Base-by-base conservation (phyloP, 352 stramenopile species). In the Pythium scleroteichum region DNA sequence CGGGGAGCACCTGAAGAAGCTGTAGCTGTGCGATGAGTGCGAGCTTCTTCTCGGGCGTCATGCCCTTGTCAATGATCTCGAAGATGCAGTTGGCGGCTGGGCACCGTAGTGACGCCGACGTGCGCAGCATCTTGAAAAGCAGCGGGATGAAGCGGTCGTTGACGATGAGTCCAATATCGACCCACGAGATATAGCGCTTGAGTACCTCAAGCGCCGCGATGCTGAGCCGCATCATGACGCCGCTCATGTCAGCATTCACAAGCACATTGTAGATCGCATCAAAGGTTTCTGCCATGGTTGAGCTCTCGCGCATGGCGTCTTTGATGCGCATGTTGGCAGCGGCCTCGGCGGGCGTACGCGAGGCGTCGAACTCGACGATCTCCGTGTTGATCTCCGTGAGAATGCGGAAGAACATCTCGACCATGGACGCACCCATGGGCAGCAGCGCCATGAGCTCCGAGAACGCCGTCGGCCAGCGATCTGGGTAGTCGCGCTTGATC, bases 321-420 rank as follows among this genome's bases (percentile, higher is more conserved):
- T 96, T 96, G 56, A 96, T 92, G 51, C 72, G 75, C 80, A 93
- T 94, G 69, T 94, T 95, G 48, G 76, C 73, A 7, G 70, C 68
- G 10, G 82, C 73, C 44, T 94, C 83, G 42, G 72, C 63, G 7
- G 74, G 66, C 19, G 80, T 85, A 6, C 79, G 71, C 54, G 85
- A 72, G 27, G 82, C 73, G 64, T 96, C 79, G 59, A 96, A 95
- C 62, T 90, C 80, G 58, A 96, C 91, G 53, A 97, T 95, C 61
- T 97, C 91, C 59, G 96, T 88, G 64, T 96, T 92, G 41, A 96
- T 92, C 6, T 85, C 84, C 49, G 86, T 76, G n/a, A 97, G 67
- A 46, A 97, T 88, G 33, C 89, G 83, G 44, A 97, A 92, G 64
- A 93, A 97, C 76, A 97, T 89, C 60, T 96, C 89, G 42, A 97